These are phyloP conservation scores for Fusarium keratoplasticum DNA, from an alignment of 2,329 filamentous ascomycete genomes.

Conservation along the genomic window DNA sequence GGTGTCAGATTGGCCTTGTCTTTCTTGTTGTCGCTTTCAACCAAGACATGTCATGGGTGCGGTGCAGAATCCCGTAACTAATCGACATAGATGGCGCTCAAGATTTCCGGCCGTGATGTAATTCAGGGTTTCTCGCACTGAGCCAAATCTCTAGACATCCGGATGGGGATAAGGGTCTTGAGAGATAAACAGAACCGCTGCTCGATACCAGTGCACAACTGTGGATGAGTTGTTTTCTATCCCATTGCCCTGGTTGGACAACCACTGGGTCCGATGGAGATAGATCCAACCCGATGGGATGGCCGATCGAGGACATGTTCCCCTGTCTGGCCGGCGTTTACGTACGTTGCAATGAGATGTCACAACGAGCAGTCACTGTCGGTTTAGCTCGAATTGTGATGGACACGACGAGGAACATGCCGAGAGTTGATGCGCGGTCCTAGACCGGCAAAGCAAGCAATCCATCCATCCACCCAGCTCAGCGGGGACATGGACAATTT, in stretches of 20 bases:
- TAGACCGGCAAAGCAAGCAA: constrained; percentile 8
- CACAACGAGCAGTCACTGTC: constrained; percentile 5
- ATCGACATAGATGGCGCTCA: constrained; percentile 6
- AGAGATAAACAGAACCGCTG: constrained; percentile 35
- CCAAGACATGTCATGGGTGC: not conserved
- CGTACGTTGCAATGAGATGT: constrained; percentile 2
- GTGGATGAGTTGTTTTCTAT: constrained; percentile 36
- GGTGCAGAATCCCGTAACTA: not conserved
- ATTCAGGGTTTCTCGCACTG: constrained; percentile 18
- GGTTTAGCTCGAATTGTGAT: constrained; percentile 21
- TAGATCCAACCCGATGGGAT: constrained; percentile 30
- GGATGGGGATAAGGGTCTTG: constrained; percentile 32
- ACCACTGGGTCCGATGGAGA: constrained; percentile 14
- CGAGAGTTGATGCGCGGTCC: not conserved
- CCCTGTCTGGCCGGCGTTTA: constrained; percentile 15
- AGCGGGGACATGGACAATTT: not conserved
- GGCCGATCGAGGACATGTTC: constrained; percentile 27
- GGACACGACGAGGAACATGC: not conserved
- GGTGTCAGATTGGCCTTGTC: constrained; percentile 8
- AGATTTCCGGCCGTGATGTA: constrained; percentile 27
- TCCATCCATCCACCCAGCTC: not conserved
- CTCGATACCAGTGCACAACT: constrained; percentile 28
- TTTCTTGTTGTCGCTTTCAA: constrained; percentile 2
- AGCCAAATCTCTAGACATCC: constrained; percentile 17
- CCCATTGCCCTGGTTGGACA: constrained; percentile 37